Base-by-base conservation (phyloP, 2,329 filamentous ascomycete genomes). In the Trichoderma simmonsii region DNA sequence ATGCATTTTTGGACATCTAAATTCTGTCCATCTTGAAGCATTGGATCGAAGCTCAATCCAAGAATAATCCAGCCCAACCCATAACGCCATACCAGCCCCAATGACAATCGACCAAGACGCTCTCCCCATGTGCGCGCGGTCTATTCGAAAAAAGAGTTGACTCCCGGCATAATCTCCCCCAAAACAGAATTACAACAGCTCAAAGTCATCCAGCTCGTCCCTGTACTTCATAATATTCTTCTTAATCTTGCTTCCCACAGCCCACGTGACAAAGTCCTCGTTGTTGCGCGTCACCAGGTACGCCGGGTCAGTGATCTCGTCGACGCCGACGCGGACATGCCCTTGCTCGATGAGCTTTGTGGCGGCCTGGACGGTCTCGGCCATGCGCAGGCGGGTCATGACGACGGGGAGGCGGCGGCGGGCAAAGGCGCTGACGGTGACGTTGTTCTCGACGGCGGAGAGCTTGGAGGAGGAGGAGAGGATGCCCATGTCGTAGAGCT, bases 181-280 rank as follows among this genome's bases (percentile, higher is more conserved):
- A 3, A 57, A 24, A 39, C 56, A 32, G n/a, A 61, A 72, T 89
- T 82, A 96, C 77, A 97, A 84, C 79, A 98, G 84, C 84, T 98
- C 95, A 79, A 97, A 98, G 83, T 98, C 95, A 83, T 98, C 95
- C 83, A 98, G 83, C 85, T 97, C 93, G 82, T 98, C 94, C 77
- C 94, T 90, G 81, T 98, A 98, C 83, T 93, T 93, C 89, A 97
- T 91, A 75, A 98, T 97, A 80, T 94, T 96, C 80, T 92, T 89
- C 91, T 97, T 97, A 81, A 98, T 95, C 92, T 98, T 98, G 82
- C 93, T 97, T 73, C 93, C 94, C 78, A 97, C 93, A 11, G 95
- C 92, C 95, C 95, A 98, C 0, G 95, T 98, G 21, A 98, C 92
- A 80, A 97, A 97, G 83, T 98, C 95, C 83, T 98, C 95, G 88